Percentiles rank a stretch among this genome's conserved stretches.
Evolutionary conservation across 2,329 filamentous ascomycete species (phyloP).

Genomic region (Stenocarpella maydis): DNA sequence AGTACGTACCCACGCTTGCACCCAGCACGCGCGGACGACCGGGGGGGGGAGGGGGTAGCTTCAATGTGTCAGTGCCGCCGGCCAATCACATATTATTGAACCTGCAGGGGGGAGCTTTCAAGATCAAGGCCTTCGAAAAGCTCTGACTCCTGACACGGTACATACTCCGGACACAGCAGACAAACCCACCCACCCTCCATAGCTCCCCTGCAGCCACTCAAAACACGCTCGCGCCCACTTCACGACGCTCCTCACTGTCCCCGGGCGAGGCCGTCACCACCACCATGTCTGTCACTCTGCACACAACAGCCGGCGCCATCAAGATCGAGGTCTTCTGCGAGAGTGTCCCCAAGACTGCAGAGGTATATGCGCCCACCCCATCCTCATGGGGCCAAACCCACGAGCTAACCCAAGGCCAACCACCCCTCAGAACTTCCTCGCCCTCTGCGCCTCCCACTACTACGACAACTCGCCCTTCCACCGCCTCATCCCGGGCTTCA

Average conservation of each 20-base stretch:
- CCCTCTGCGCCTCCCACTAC: conserved; percentile 81
- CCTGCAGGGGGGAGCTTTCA: conserved; percentile 20
- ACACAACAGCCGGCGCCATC: conserved; percentile 88
- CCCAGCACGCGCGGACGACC: conserved; percentile 1
- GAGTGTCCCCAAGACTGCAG: conserved; percentile 89
- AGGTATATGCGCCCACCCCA: conserved; percentile 61
- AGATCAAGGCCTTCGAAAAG: background rate
- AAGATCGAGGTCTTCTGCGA: conserved; percentile 98
- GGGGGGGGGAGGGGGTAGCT: background rate
- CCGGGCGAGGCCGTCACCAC: conserved; percentile 26
- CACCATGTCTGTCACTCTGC: conserved; percentile 75
- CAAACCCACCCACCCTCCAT: background rate
- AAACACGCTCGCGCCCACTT: background rate
- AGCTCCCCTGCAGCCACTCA: conserved; percentile 6
- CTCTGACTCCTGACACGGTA: background rate
- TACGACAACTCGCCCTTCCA: conserved; percentile 81
- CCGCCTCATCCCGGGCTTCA: conserved; percentile 82
- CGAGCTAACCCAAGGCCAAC: background rate
- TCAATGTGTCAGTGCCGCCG: background rate
- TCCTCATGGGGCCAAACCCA: no score
- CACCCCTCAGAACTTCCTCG: conserved; percentile 79
- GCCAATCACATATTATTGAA: conserved; percentile 31
- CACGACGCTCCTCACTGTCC: background rate
- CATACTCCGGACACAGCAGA: background rate
- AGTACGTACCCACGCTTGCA: background rate